Base-by-base conservation (phyloP, 176 grass and related monocot genomes). In the Echinochloa phyllopogon region DNA sequence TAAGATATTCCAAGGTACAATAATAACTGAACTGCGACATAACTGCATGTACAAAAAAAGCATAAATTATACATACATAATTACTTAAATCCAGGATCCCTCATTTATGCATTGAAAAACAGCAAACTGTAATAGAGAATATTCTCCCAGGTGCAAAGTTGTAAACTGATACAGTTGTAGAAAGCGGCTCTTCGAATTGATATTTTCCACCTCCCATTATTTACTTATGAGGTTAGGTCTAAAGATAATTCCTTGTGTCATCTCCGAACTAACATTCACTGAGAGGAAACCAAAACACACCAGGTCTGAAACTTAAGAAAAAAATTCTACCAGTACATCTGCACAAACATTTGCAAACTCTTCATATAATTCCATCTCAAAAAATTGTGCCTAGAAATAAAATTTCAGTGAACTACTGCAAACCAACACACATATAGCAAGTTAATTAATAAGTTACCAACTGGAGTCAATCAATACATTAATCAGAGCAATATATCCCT, bases 331-430 rank as follows among this genome's bases (percentile, higher is more conserved):
- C 17, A 79, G 2, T 40, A 84, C 6, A 11, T 18, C 8, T 36
- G 10, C 27, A 65, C 10, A 69, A 38, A 27, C n/a, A 51, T 66
- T 84, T 48, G 15, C 47, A 17, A 49, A n/a, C 7, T 42, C 58
- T 80, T 67, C 20, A 27, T 83, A 74, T 23, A 3, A 9, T 68
- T 75, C 9, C 8, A 65, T 51, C 67, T 40, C 59, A 85, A 20
- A 63, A 38, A 68, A 36, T 14, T 21, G 15, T 52, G 3, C 15
- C 25, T 82, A 43, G 42, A 9, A 21, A 55, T 59, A 68, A 69
- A 84, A 79, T 20, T 37, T 6, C 20, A 77, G 45, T 72, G 6
- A 44, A 41, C 24, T 56, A 82, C 10, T 20, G 18, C 36, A 24
- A 24, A 75, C 13, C 53, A 51, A 63, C 3, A 39, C 1, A 57